These are phyloP conservation scores for Dactylellina sp. DNA, from an alignment of 2,329 filamentous ascomycete genomes.

Conservation along the genomic window DNA sequence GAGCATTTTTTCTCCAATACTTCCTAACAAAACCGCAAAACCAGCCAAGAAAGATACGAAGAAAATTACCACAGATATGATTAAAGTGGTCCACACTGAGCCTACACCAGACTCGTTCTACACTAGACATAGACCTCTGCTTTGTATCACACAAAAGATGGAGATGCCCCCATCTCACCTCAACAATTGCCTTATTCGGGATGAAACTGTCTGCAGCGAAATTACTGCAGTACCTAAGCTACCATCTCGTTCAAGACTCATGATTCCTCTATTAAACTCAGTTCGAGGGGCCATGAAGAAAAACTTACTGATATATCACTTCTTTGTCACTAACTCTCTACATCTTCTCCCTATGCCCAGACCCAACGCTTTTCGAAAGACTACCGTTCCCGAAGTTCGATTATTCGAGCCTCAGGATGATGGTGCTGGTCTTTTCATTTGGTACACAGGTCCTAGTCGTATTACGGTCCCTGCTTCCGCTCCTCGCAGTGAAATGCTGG, in stretches of 20 bases:
- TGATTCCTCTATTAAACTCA: neutral
- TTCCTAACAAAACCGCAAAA: neutral
- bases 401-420: neutral
- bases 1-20: neutral
- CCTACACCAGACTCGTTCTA: no score
- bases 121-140: no score
- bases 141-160: no score
- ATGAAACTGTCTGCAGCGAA: no score
- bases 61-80: no score
- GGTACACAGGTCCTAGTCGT: neutral
- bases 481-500: neutral
- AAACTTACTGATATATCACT: neutral
- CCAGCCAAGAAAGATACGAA: no score
- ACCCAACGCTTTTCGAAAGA: neutral
- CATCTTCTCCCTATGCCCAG: slow-evolving; percentile 20
- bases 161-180: no score
- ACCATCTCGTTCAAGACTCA: neutral
- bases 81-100: no score
- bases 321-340: slow-evolving; percentile 19
- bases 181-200: no score
- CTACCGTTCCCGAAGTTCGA: neutral
- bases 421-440: neutral
- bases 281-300: neutral
- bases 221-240: no score
- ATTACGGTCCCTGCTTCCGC: neutral